These are phyloP conservation scores for Lentinula sp. DNA, from an alignment of 768 basidiomycete species.

Conservation along the genomic window DNA sequence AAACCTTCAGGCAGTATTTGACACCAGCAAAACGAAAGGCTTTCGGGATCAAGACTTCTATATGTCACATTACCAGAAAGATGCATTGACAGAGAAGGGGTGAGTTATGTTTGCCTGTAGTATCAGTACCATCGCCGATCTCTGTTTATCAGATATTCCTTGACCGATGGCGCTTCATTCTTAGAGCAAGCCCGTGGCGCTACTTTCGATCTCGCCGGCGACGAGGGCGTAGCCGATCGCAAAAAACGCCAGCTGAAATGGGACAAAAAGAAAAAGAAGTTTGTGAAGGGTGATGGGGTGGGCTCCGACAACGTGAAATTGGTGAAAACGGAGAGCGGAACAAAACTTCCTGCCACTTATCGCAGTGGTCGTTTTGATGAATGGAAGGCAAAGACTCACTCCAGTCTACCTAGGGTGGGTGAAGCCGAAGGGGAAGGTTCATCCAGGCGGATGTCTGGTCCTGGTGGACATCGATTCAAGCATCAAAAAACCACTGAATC, in stretches of 20 bases:
- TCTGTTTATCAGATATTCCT: conserved; percentile 63
- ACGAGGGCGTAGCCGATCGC: conserved; percentile 58
- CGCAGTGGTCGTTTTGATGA: conserved; percentile 92
- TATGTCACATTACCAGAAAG: conserved; percentile 88
- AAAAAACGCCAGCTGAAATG: conserved; percentile 70
- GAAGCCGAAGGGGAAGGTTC: conserved; percentile 58
- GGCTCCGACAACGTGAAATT: conserved; percentile 94
- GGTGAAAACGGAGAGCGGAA: conserved; percentile 88
- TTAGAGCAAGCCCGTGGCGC: conserved; percentile 74
- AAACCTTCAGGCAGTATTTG: conserved; percentile 56
- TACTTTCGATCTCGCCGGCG: conserved; percentile 78
- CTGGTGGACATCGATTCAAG: conserved; percentile 59
- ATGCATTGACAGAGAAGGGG: conserved; percentile 87
- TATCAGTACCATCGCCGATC: neutral
- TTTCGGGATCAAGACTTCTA: conserved; percentile 85
- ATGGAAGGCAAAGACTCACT: conserved; percentile 79
- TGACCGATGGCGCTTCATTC: conserved; percentile 85
- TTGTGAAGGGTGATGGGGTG: conserved; percentile 75
- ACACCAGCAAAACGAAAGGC: conserved; percentile 42
- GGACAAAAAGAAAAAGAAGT: conserved; percentile 97
- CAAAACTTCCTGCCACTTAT: conserved; percentile 85
- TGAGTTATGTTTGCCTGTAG: conserved; percentile 26
- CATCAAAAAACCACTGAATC: conserved; percentile 60
- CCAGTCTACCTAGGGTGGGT: conserved; percentile 75
- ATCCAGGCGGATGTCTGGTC: conserved; percentile 27